Percentiles rank a stretch among this genome's conserved stretches.
Evolutionary conservation across 2,329 filamentous ascomycete species (phyloP).

Genomic region (Trichophyton verrucosum): DNA sequence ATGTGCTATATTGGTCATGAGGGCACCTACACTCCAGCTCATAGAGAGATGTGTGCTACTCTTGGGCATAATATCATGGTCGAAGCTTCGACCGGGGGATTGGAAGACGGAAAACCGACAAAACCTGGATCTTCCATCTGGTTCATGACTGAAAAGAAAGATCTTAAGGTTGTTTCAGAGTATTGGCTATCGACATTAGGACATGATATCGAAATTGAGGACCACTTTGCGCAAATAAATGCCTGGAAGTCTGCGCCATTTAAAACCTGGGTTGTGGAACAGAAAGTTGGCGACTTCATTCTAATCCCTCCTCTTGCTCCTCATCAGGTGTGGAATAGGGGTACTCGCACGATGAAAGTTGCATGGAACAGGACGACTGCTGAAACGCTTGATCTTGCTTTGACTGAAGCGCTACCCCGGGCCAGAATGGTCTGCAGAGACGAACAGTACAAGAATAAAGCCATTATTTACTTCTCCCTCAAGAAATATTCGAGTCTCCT

Average conservation of each 20-base stretch:
- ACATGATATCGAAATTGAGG: conserved; percentile 93
- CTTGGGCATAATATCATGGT: conserved; percentile 98
- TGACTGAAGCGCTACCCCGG: conserved; percentile 77
- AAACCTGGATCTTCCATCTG: conserved; percentile 83
- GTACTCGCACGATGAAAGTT: conserved; percentile 90
- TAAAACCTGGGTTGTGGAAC: conserved; percentile 83
- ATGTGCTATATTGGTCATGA: conserved; percentile 99
- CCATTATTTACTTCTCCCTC: conserved; percentile 80
- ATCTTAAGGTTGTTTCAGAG: conserved; percentile 78
- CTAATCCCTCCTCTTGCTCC: conserved; percentile 84
- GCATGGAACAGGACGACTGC: conserved; percentile 95
- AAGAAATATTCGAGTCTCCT: conserved; percentile 58
- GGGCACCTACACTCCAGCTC: conserved; percentile 88
- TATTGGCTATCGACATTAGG: conserved; percentile 89
- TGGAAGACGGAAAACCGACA: conserved; percentile 55
- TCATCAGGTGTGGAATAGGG: conserved; percentile 97
- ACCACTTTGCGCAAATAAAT: conserved; percentile 89
- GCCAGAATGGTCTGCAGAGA: conserved; percentile 87
- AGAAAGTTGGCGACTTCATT: conserved; percentile 82
- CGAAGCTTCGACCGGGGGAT: conserved; percentile 57
- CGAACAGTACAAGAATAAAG: conserved; percentile 98
- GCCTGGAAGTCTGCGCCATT: conserved; percentile 94
- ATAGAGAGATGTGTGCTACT: conserved; percentile 95
- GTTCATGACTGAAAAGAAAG: conserved; percentile 98
- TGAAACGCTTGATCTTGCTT: conserved; percentile 75